These are phyloP conservation scores for Delitschia confertaspora DNA, from an alignment of 495 filamentous ascomycete species.

Conservation along the genomic window DNA sequence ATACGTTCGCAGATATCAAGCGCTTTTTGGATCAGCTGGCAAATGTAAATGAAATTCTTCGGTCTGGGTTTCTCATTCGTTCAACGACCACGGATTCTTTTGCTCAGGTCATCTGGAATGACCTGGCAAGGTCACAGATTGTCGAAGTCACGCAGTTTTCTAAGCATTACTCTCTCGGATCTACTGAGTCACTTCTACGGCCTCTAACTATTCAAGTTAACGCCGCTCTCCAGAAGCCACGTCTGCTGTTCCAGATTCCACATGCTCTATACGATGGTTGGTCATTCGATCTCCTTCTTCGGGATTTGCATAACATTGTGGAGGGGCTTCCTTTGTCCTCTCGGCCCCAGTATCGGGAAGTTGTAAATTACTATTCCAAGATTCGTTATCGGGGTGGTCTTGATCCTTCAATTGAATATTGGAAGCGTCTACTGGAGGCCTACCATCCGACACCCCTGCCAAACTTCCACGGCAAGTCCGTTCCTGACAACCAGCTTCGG, in stretches of 20 bases:
- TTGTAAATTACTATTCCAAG: conserved; percentile 37
- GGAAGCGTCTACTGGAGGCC: conserved; percentile 45
- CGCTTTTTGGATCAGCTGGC: conserved; percentile 42
- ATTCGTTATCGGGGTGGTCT: conserved; percentile 22
- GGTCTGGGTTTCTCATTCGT: conserved; percentile 55
- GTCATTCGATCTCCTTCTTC: conserved; percentile 64
- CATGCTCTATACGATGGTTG: conserved; percentile 80
- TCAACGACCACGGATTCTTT: conserved; percentile 43
- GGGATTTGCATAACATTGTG: conserved; percentile 48
- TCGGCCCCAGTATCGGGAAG: conserved; percentile 45
- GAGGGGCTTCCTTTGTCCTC: conserved; percentile 17
- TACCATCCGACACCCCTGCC: conserved; percentile 38
- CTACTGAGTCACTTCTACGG: conserved; percentile 41
- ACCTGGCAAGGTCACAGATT: conserved; percentile 39
- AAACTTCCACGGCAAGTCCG: conserved; percentile 35
- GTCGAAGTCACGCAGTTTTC: conserved; percentile 31
- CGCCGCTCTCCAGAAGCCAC: conserved; percentile 24
- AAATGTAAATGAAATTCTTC: conserved; percentile 53
- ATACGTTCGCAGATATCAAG: conserved; percentile 31
- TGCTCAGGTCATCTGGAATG: conserved; percentile 54
- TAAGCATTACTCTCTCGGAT: conserved; percentile 28
- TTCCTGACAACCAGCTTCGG: neutral
- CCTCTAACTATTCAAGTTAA: conserved; percentile 51
- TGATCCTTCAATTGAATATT: conserved; percentile 42
- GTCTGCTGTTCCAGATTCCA: conserved; percentile 49